Base-by-base conservation (phyloP, 176 grass and related monocot species). In the Zoysia japonica region DNA sequence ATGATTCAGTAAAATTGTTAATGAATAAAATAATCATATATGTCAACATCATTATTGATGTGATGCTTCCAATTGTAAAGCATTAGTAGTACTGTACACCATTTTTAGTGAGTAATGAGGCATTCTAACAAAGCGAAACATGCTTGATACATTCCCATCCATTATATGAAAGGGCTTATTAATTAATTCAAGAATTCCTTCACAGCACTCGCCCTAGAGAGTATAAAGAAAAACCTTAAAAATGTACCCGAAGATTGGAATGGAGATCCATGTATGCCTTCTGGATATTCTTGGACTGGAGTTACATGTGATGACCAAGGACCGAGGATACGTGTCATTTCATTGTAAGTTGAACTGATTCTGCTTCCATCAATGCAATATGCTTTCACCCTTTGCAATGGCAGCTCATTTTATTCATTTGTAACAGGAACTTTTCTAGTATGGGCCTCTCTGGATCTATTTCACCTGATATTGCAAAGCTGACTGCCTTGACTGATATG, bases 231-330 rank as follows among this genome's bases (percentile, higher is more conserved):
- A 70, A 83, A 7, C 20, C 91, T 98, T 41, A 15, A 28, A 48
- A 85, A 82, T 85, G 67, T 83, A 75, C 92, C 96, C 73, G 78
- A 85, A 67, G 96, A 94, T 87, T 98, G 96, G 96, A 91, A 61
- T 77, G 96, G 92, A 52, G 96, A 98, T 85, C 96, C 96, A 74
- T 98, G 96, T 79, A 93, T 89, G 90, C 96, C 96, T 72, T 45
- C 13, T 36, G 92, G 77, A 77, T 98, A 94, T 84, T 67, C 90
- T 78, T 98, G 96, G 96, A 85, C 67, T 65, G 96, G 96, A 85
- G 78, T 98, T 84, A 94, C 84, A 68, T 98, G 96, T 84, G 44
- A 81, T 70, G 84, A 83, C 28, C 28, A 28, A 67, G 77, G 72
- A 73, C 11, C 19, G 20, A 87, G 55, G 73, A 90, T 89, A 78